Evolutionary conservation across 2,329 filamentous ascomycete species (phyloP).

Genomic region (Hypocrella siamensis): DNA sequence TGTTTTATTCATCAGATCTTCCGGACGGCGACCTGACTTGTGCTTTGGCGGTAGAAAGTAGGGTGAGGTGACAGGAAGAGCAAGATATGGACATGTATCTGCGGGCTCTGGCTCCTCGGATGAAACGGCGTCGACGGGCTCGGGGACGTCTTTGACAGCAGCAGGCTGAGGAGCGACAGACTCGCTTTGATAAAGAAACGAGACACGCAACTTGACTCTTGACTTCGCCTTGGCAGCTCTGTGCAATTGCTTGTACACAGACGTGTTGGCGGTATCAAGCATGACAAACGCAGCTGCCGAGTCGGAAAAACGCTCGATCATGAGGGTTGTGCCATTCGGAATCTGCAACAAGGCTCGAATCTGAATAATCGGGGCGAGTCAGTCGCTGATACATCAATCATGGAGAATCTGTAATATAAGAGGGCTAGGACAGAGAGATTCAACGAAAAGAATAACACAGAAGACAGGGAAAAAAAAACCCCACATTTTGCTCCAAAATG

Average conservation of each 20-base stretch:
- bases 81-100: conserved; percentile 6
- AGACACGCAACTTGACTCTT: conserved; percentile 80
- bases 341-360: conserved; percentile 21
- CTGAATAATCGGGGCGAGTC: conserved; percentile 7
- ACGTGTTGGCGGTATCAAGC: conserved; percentile 60
- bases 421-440: no score
- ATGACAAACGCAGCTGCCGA: conserved; percentile 68
- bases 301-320: conserved; percentile 90
- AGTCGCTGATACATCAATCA: no score
- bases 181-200: conserved; percentile 21
- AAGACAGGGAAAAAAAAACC: no score
- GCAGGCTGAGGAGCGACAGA: conserved; percentile 23
- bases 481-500: conserved; percentile 70
- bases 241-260: conserved; percentile 93
- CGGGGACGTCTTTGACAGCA: conserved; percentile 33
- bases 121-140: conserved; percentile 18
- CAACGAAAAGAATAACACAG: no score
- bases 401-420: no score
- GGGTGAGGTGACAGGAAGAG: no score
- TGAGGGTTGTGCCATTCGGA: conserved; percentile 21
- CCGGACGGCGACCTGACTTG: no score
- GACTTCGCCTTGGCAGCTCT: conserved; percentile 95
- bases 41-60: no score
- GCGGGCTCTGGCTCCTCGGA: neutral
- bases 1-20: conserved; percentile 11